Base-by-base conservation (phyloP, 257 asterid species). In the Solanum verrucosum region DNA sequence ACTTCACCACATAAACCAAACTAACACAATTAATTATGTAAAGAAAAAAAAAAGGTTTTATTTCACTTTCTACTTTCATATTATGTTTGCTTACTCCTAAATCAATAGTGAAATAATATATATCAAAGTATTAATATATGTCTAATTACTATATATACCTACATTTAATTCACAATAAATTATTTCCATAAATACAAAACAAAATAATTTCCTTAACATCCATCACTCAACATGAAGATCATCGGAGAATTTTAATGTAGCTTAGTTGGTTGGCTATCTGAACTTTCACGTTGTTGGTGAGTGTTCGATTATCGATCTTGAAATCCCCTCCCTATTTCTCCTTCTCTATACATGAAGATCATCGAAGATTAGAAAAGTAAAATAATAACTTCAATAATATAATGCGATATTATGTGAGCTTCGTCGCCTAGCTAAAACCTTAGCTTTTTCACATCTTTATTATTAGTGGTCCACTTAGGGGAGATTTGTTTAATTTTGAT, bases 1-100 rank as follows among this genome's bases (percentile, higher is more conserved):
- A 82, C 77, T 70, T 89, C 87, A 65, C 85, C 67, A 85, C 68
- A 46, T 86, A 86, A 86, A 88, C 71, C 88, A 86, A 86, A 86
- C 83, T 67, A 87, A 85, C 71, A 59, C 25, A 7, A 79, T 15
- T 44, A 63, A 79, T 44, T 79, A 42, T 12, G 4, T 49, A 14
- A 42, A 25, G 37, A 59, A 81, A 9, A 81, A 81, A 81, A 29
- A 46, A 46, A 27, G 15, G 37, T 42, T 78, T 16, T 46, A 18
- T 1, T 46, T 46, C 9, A 46, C 85, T 81, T 81, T 46, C 68
- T 46, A n/a, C 85, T 29, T 81, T 27, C 85, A 46, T 46, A 42
- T 42, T 78, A 73, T 35, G 42, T 81, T 71, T 46, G 68, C 68
- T 46, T 81, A 81, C 3, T 46, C 40, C 85, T 81, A 81, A 81